phyloP scores from a whole-genome alignment of 768 basidiomycete genomes.

The Agaricus sinodeliciosus region DNA sequence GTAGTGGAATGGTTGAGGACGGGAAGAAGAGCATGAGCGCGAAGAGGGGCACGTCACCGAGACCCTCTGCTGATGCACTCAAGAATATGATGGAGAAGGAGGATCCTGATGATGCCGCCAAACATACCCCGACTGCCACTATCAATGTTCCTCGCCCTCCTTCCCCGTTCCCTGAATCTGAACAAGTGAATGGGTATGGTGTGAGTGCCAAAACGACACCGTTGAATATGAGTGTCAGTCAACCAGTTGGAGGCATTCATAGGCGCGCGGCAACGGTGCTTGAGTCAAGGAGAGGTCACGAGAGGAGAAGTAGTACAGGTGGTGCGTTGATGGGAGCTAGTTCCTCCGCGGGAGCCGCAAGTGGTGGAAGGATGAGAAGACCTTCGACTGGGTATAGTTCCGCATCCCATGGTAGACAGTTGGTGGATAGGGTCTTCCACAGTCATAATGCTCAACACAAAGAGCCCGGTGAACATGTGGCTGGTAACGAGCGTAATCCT shows the following conservation, averaged over 20 bases:
- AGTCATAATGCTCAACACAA: constrained; percentile 10
- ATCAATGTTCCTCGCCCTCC: background rate
- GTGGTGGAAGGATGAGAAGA: constrained; percentile 52
- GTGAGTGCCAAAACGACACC: constrained; percentile 14
- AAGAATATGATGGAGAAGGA: constrained; percentile 22
- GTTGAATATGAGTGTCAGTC: constrained; percentile 40
- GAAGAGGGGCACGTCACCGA: constrained; percentile 14
- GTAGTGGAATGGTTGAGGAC: constrained; percentile 4
- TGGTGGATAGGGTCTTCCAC: constrained; percentile 42
- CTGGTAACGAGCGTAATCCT: constrained; percentile 21
- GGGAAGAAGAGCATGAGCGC: constrained; percentile 43
- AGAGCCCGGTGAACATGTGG: background rate
- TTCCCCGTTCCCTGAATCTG: background rate
- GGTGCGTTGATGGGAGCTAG: constrained; percentile 40
- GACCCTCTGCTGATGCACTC: constrained; percentile 24
- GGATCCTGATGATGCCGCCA: constrained; percentile 17
- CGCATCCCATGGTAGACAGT: constrained; percentile 20
- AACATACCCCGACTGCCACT: constrained; percentile 1
- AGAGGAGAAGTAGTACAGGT: constrained; percentile 72
- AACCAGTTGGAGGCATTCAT: constrained; percentile 54
- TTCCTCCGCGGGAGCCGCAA: constrained; percentile 9
- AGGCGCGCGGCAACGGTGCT: constrained; percentile 74
- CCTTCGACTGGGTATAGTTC: constrained; percentile 63
- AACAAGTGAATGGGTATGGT: constrained; percentile 4
- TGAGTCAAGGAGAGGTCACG: constrained; percentile 64